Base-by-base conservation (phyloP, 1,139 yeast genomes). In the Blastobotrys indianensis region DNA sequence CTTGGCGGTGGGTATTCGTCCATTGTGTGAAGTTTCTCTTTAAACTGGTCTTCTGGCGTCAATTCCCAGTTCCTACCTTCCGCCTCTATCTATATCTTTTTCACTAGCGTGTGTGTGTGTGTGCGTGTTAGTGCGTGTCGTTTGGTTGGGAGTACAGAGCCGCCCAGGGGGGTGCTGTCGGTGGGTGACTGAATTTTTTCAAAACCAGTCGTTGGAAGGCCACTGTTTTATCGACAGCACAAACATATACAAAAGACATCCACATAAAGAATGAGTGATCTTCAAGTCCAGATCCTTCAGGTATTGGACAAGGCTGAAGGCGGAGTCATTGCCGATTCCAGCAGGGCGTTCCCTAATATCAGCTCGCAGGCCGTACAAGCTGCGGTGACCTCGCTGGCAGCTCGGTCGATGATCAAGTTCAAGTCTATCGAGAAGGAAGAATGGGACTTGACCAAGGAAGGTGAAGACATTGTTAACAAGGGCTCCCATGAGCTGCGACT, bases 401-500 rank as follows among this genome's bases (percentile, higher is more conserved):
- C 97, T 50, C 83, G 84, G 65, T 76, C 79, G 51, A 90, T 90
- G 87, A 76, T 92, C 57, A 70, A 72, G 42, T 90, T 80, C 72
- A 73, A 77, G 58, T 79, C 86, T 54, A 74, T 80, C 48, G 97
- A 90, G 64, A 72, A 75, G 49, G 95, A 90, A 55, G 68, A 73
- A 53, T 90, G 92, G 83, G 69, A 73, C 25, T 76, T 90, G 54
- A 84, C 95, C 15, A 68, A 69, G 15, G 99, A 92, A 69, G 98
- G 95, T 39, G 70, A 80, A 56, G 88, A 85, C 44, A 85, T 90
- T 54, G 75, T 85, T 25, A 64, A 69, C 15, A 69, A 83, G 46
- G 98, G 98, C 4, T 85, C 97, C 17, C 97, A 94, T 60, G 99
- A 92, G 69, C 79, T 78, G 59, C 79, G 94, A 56, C 76, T 94